A percentile compares a stretch with the other conserved stretches of the same genome.
phyloP scores from a whole-genome alignment of 75 land plant species.

The Isoetes taiwanensis region DNA sequence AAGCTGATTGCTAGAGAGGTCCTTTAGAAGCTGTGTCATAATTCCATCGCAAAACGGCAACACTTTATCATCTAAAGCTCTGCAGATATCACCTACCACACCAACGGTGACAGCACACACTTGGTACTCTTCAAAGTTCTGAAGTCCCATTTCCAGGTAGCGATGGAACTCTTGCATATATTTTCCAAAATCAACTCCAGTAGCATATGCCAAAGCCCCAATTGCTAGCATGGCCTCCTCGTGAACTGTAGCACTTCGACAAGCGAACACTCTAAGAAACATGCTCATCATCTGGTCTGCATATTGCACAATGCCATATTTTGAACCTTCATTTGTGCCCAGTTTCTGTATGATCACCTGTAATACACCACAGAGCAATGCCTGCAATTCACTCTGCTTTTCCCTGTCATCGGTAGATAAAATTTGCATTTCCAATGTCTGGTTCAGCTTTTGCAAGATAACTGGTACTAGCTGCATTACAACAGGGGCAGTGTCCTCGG shows the following conservation, averaged over 20 bases:
- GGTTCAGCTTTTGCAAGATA: conserved; percentile 35
- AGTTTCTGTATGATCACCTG: conserved; percentile 64
- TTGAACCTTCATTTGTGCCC: conserved; percentile 31
- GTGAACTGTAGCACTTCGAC: conserved; percentile 62
- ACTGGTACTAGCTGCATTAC: conserved; percentile 38
- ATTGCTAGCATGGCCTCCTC: conserved; percentile 77
- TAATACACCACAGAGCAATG: conserved; percentile 49
- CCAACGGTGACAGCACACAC: conserved; percentile 67
- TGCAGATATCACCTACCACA: conserved; percentile 63
- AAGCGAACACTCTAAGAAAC: conserved; percentile 49
- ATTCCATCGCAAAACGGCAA: conserved; percentile 65
- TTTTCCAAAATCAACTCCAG: conserved; percentile 45
- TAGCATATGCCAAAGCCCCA: conserved; percentile 59
- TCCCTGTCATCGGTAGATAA: conserved; percentile 52
- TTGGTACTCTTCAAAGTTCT: conserved; percentile 67
- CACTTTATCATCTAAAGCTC: conserved; percentile 53
- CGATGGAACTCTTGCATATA: conserved; percentile 63
- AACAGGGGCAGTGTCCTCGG: conserved; percentile 31
- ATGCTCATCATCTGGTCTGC: conserved; percentile 53
- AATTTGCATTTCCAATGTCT: conserved; percentile 37
- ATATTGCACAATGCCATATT: conserved; percentile 32
- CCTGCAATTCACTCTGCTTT: conserved; percentile 56
- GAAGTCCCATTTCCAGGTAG: conserved; percentile 60
- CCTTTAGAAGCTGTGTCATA: conserved; percentile 54
- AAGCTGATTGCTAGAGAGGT: conserved; percentile 37